Conservation (phyloP, 768 basidiomycete species). For the Lenzites betulinus region DNA sequence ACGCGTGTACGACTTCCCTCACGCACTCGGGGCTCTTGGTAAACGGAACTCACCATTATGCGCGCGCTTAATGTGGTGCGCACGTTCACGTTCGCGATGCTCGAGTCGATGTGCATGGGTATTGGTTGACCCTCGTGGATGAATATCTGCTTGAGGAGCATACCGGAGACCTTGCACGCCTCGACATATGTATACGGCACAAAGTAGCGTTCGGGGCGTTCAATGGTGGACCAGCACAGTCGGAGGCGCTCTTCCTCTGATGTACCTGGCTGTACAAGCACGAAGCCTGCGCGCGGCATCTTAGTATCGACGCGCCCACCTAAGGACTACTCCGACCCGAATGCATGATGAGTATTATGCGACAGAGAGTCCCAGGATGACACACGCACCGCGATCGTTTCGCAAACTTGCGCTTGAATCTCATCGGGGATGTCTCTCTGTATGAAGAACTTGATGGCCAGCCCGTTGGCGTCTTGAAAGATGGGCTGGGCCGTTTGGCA, state of each 20-base stretch:
- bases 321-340: conserved; percentile 48
- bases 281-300: conserved; percentile 74
- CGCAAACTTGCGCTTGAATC: conserved; percentile 69
- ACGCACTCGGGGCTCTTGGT: not conserved
- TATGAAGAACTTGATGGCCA: conserved; percentile 81
- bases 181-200: conserved; percentile 83
- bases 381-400: conserved; percentile 64
- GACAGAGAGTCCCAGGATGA: not conserved
- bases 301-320: conserved; percentile 79
- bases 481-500: conserved; percentile 49
- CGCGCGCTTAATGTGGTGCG: conserved; percentile 64
- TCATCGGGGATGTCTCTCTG: conserved; percentile 75
- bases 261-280: conserved; percentile 69
- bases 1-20: not conserved
- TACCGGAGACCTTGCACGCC: conserved; percentile 79
- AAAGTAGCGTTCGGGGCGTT: conserved; percentile 75
- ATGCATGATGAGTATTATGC: conserved; percentile 8
- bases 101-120: conserved; percentile 78
- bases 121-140: conserved; percentile 64
- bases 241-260: conserved; percentile 75
- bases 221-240: conserved; percentile 67
- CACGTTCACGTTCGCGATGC: conserved; percentile 78
- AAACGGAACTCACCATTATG: conserved; percentile 56
- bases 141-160: conserved; percentile 76
- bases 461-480: conserved; percentile 67